phyloP scores from a whole-genome alignment of 2,329 filamentous ascomycete genomes.

The Diaporthe capsici region DNA sequence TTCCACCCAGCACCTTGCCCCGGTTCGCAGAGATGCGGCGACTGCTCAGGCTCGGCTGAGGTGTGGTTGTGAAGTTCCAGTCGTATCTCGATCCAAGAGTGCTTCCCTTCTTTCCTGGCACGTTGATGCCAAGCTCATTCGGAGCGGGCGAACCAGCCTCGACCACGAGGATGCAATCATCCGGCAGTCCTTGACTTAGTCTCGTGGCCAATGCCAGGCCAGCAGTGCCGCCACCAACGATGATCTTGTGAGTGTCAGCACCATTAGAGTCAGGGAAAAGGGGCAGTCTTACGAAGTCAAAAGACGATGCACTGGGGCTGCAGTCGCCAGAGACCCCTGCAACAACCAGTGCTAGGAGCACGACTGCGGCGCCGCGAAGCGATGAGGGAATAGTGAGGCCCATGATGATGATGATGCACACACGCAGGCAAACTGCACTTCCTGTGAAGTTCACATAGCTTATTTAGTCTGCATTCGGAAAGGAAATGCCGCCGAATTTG shows the following conservation, averaged over 20 bases:
- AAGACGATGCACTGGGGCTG: conserved; percentile 5
- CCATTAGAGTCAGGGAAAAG: background rate
- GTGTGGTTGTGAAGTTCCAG: conserved; percentile 58
- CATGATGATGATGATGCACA: conserved; percentile 7
- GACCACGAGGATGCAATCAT: conserved; percentile 58
- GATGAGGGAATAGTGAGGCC: conserved; percentile 5
- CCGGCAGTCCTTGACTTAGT: conserved; percentile 57
- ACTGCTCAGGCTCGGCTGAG: conserved; percentile 55
- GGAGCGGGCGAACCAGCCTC: conserved; percentile 56
- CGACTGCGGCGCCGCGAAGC: background rate
- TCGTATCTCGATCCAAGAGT: conserved; percentile 55
- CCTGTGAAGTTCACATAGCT: background rate
- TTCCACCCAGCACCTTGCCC: conserved; percentile 72
- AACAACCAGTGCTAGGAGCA: conserved; percentile 12
- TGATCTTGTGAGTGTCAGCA: conserved; percentile 46
- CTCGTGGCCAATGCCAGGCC: conserved; percentile 65
- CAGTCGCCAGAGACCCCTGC: conserved; percentile 10
- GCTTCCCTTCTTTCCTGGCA: conserved; percentile 55
- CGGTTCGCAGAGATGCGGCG: conserved; percentile 58
- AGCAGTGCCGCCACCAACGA: conserved; percentile 69
- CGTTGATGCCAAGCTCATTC: conserved; percentile 48
- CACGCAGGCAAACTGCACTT: background rate
- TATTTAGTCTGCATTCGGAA: background rate
- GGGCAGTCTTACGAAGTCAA: conserved; percentile 19
- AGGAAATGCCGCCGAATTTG: background rate